Evolutionary conservation across 192 early-diverging fungal genomes (phyloP), one percentile per base, ranked within the genome.

Genomic region (Backusella westeae): DNA sequence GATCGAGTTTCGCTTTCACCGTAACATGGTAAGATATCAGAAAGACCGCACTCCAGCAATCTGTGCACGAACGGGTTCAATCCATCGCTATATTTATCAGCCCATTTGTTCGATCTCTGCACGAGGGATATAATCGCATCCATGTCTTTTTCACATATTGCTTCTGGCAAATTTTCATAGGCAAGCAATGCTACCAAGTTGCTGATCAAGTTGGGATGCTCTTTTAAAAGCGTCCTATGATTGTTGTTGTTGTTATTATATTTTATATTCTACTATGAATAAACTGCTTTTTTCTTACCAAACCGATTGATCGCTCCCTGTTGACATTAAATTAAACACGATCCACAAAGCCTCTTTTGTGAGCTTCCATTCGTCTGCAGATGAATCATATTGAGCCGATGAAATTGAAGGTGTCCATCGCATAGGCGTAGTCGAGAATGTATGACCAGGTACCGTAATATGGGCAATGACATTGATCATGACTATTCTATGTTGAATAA

Each of bases 351-450:
- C 73, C 36, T 83, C 82, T 10, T 36, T 69, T 7, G 78, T 80
- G 10, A 83, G 67, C 38, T 80, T 83, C 82, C 82, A 83, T 44
- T 83, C 82, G 34, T 79, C 81, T 5, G 34, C 39, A 8, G 21
- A 10, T 15, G 70, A 39, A 9, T 77, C 36, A 41, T 76, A 59
- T 35, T 38, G 39, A 5, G 46, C 12, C 6, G 15, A 23, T 10
- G 46, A 44, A 14, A 80, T 44, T 0, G 56, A 63, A 0, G 74
- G 69, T 15, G 29, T 23, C 79, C 79, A 75, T 68, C 72, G 35
- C 17, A 4, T 15, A n/a, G 6, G 12, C 15, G 70, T 41, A 0
- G 14, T 14, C 4, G 38, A 59, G n/a, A 39, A 77, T 4, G n/a
- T 38, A 26, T 69, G n/a, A 3, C 76, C 80, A 3, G 75, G 80